phyloP scores from a whole-genome alignment of 148 eudicot genomes.

The Heliosperma pusillum region DNA sequence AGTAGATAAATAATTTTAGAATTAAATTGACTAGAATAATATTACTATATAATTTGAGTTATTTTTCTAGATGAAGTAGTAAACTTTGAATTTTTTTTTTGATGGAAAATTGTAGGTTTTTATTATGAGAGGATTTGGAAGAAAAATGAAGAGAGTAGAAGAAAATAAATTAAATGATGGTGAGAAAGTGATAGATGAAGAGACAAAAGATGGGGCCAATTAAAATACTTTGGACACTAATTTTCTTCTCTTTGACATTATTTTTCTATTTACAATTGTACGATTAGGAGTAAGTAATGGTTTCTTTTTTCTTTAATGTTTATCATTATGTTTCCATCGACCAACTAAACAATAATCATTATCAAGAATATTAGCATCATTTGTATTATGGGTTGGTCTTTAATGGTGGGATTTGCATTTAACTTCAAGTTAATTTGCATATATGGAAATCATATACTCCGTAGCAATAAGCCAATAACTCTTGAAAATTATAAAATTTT shows the following conservation, averaged over 20 bases:
- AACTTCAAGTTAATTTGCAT: too few relatives aligned
- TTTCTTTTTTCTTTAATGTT: conserved; percentile 28
- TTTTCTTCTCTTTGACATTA: conserved; percentile 35
- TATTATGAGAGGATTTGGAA: neutral
- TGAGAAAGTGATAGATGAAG: conserved; percentile 34
- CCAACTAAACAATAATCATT: conserved; percentile 40
- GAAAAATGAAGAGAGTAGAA: neutral
- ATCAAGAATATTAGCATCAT: conserved; percentile 26
- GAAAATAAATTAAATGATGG: conserved; percentile 27
- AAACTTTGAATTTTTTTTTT: too few relatives aligned
- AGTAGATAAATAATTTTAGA: conserved; percentile 45
- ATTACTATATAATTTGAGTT: neutral
- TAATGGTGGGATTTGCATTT: too few relatives aligned
- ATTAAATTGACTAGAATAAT: neutral
- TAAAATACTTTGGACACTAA: conserved; percentile 40
- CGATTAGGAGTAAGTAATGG: conserved; percentile 32
- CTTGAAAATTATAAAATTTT: too few relatives aligned
- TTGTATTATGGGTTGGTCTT: too few relatives aligned
- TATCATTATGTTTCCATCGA: conserved; percentile 44
- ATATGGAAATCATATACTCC: too few relatives aligned
- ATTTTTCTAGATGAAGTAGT: neutral
- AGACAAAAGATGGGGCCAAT: conserved; percentile 37
- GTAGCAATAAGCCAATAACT: too few relatives aligned
- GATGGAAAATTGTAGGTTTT: too few relatives aligned
- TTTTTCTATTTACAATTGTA: conserved; percentile 21